These are phyloP conservation scores for Solanum neorickii DNA, from an alignment of 257 asterid species.

Conservation along the genomic window DNA sequence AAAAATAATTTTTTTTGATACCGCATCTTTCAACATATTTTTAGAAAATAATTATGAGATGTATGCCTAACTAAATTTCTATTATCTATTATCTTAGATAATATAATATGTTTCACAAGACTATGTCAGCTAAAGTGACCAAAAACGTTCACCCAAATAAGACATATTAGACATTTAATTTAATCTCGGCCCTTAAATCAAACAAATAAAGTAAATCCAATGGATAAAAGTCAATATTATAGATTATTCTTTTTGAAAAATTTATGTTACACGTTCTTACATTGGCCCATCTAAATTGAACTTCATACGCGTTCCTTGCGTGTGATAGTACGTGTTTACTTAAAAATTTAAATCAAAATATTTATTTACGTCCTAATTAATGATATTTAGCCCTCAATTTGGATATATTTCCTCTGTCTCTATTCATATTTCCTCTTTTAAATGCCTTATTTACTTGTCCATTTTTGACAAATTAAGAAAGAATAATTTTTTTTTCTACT, in stretches of 20 bases:
- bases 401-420: rapidly evolving
- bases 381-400: background rate
- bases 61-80: background rate
- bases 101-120: background rate
- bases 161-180: background rate
- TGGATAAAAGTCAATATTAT: background rate
- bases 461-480: no score
- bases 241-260: background rate
- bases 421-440: no score
- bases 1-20: background rate
- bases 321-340: constrained; percentile 21
- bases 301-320: constrained; percentile 34
- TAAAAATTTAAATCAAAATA: background rate
- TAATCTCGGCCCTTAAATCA: background rate
- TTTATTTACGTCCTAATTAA: background rate
- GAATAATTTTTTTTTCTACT: no score
- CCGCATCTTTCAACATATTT: background rate
- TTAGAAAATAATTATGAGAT: background rate
- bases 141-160: background rate
- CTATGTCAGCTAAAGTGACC: background rate
- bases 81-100: background rate
- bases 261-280: background rate
- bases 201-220: background rate
- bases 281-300: background rate
- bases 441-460: rapidly evolving